Base-by-base conservation (phyloP, 441 rosid species). In the Erodium moschatum region DNA sequence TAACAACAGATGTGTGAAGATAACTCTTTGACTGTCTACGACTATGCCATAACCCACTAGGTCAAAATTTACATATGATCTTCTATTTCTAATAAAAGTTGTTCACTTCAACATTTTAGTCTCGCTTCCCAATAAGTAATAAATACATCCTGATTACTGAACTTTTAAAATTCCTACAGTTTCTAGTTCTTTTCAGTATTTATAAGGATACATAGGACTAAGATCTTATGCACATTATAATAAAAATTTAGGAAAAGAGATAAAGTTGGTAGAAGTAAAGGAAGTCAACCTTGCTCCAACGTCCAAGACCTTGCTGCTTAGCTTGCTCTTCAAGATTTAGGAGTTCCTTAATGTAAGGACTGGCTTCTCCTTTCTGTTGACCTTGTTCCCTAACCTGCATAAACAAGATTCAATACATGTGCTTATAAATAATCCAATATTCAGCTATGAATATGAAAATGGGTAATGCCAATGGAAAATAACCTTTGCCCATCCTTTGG, bases 401-500 rank as follows among this genome's bases (percentile, higher is more conserved):
- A 73, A 56, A 73, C 65, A 33, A 80, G 50, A 75, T 65, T 72
- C 70, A 64, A 44, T 24, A 40, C 64, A 67, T 35, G 67, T 3
- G 70, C 67, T 56, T 15, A 35, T 48, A 69, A 18, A 20, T 4
- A 18, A 58, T 13, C 16, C 29, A 40, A 71, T 27, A 21, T 13
- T 5, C 27, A 56, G 2, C 63, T 16, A 20, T 9, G 33, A n/a
- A 70, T 12, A 70, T 20, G 40, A 54, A 50, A 67, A 67, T 9
- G 8, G 44, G 27, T 24, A 24, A n/a, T n/a, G n/a, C n/a, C n/a
- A n/a, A n/a, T 33, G 60, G 8, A 42, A 61, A 29, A 54, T 38
- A 61, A 92, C 96, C 96, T 88, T 92, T 61, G 93, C 97, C 97
- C 96, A 92, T 77, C 98, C 98, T 66, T 82, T 80, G 3, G 85